A percentile compares a stretch with the other conserved stretches of the same genome.
These are phyloP conservation scores for Stenogyne calaminthoides DNA, from an alignment of 305 asterid species.

Conservation along the genomic window DNA sequence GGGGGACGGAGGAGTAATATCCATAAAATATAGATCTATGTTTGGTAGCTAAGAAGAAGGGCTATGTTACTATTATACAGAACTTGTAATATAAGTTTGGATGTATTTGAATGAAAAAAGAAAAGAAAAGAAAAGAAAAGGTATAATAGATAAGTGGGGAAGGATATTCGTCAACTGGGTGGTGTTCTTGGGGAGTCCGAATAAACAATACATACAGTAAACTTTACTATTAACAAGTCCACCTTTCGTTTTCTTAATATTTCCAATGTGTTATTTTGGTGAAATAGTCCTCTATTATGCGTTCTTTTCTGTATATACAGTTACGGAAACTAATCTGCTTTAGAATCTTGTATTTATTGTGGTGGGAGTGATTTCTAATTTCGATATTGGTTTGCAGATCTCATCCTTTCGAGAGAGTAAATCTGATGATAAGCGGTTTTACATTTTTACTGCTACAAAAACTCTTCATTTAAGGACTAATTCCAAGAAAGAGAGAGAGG, in stretches of 20 bases:
- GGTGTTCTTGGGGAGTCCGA: slow-evolving; percentile 25
- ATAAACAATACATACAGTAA: not conserved
- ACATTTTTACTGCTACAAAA: slow-evolving; percentile 89
- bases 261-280: not conserved
- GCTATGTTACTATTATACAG: not conserved
- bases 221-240: slow-evolving; percentile 14
- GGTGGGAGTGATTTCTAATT: not conserved
- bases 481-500: slow-evolving; percentile 74
- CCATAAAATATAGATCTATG: slow-evolving; percentile 23
- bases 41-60: slow-evolving; percentile 17
- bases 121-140: not conserved
- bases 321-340: not conserved
- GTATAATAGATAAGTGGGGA: slow-evolving; percentile 11
- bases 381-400: slow-evolving; percentile 52
- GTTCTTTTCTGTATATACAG: not conserved
- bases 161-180: slow-evolving; percentile 37
- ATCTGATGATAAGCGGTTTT: slow-evolving; percentile 81
- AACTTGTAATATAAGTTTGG: not conserved
- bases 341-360: not conserved
- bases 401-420: slow-evolving; percentile 92
- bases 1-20: no score
- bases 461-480: slow-evolving; percentile 90
- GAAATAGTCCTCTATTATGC: not conserved
- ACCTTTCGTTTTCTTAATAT: not conserved
- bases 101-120: not conserved